Conservation (phyloP, 352 stramenopile genomes). For the Pythium dissotocum region DNA sequence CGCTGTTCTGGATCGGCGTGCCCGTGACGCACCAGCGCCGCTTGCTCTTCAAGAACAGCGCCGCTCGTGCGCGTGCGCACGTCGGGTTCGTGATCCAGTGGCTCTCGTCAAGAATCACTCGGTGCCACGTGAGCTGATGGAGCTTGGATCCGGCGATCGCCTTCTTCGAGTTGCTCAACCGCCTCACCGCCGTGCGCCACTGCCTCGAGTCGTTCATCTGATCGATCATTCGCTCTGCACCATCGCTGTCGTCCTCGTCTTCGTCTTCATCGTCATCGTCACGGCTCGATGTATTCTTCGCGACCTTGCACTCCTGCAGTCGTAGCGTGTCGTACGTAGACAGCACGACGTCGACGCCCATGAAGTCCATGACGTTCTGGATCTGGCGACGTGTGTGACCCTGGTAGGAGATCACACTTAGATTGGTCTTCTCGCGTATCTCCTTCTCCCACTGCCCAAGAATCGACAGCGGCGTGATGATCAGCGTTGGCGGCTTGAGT, state of each 20-base stretch:
- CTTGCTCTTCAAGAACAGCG: slow-evolving; percentile 65
- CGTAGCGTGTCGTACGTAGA: slow-evolving; percentile 83
- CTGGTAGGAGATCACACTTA: slow-evolving; percentile 79
- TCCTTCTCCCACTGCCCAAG: slow-evolving; percentile 86
- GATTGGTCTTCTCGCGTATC: slow-evolving; percentile 74
- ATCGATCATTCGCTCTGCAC: slow-evolving; percentile 12
- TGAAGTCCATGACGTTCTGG: slow-evolving; percentile 68
- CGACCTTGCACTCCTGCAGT: slow-evolving; percentile 68
- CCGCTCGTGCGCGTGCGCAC: slow-evolving; percentile 58
- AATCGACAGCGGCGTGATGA: slow-evolving; percentile 84
- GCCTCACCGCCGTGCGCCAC: slow-evolving; percentile 23
- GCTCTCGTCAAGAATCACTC: slow-evolving; percentile 89
- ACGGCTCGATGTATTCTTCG: slow-evolving; percentile 3
- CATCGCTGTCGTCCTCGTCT: slow-evolving; percentile 22
- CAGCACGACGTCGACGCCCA: slow-evolving; percentile 75
- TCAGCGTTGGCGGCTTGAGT: slow-evolving; percentile 63
- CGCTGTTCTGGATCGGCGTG: slow-evolving; percentile 89
- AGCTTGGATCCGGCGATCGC: slow-evolving; percentile 56
- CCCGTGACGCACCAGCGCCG: slow-evolving; percentile 89
- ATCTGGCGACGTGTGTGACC: slow-evolving; percentile 63
- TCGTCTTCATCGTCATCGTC: slow-evolving; percentile 25
- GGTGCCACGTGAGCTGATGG: slow-evolving; percentile 79
- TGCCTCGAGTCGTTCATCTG: slow-evolving; percentile 23
- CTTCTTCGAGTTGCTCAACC: slow-evolving; percentile 27
- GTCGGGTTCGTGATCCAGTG: slow-evolving; percentile 89